Percentiles rank a stretch among this genome's conserved stretches.
Conservation (phyloP, 306 rosid genomes). For the Cucurbita pepo region DNA sequence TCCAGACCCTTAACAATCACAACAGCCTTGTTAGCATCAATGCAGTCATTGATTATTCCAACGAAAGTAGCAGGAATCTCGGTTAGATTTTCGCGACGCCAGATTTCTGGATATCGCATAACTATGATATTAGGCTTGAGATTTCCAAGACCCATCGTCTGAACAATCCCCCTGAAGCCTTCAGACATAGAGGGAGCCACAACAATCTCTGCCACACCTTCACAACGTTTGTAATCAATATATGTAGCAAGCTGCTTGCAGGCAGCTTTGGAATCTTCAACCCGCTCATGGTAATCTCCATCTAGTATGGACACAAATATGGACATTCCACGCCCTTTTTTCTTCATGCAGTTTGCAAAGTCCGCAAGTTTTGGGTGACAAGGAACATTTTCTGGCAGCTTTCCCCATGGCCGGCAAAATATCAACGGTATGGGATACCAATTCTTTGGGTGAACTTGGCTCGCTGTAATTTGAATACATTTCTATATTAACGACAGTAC, state of each 20-base stretch:
- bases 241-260: conserved; percentile 87
- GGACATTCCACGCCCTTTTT: conserved; percentile 99
- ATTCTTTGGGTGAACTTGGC: conserved; percentile 95
- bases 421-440: conserved; percentile 96
- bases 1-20: conserved; percentile 95
- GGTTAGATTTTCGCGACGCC: conserved; percentile 92
- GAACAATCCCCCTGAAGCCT: conserved; percentile 90
- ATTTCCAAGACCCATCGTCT: conserved; percentile 99
- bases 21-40: conserved; percentile 96
- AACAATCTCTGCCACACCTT: conserved; percentile 98
- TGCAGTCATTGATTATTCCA: conserved; percentile 86
- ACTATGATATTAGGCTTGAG: conserved; percentile 96
- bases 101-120: conserved; percentile 95
- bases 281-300: conserved; percentile 89
- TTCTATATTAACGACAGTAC: background rate
- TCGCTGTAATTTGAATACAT: conserved; percentile 45
- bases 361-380: conserved; percentile 99
- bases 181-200: conserved; percentile 89
- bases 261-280: conserved; percentile 86
- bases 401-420: conserved; percentile 99
- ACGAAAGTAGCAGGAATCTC: conserved; percentile 87
- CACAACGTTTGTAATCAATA: conserved; percentile 91
- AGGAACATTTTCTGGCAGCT: conserved; percentile 94
- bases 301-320: conserved; percentile 83
- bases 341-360: conserved; percentile 96